These are phyloP conservation scores for Hansenula lynferdii DNA, from an alignment of 1,139 yeast genomes.

Conservation along the genomic window DNA sequence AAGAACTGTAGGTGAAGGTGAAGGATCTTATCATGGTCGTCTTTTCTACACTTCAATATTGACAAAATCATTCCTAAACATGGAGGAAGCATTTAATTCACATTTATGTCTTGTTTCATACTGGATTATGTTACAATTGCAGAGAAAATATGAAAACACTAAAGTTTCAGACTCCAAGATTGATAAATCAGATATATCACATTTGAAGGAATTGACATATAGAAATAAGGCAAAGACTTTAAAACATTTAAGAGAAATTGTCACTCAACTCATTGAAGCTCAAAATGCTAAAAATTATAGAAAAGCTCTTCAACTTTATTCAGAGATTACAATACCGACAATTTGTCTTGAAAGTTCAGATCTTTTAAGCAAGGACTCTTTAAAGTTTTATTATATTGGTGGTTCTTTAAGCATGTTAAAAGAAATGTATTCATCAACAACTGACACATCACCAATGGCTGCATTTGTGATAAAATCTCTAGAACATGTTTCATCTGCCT, in stretches of 20 bases:
- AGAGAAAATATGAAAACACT: slow-evolving; percentile 4
- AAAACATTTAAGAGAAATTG: slow-evolving; percentile 6
- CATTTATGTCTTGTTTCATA: slow-evolving; percentile 7
- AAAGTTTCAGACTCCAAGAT: background rate
- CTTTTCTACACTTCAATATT: slow-evolving; percentile 10
- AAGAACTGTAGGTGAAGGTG: slow-evolving; percentile 9
- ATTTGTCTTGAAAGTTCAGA: slow-evolving; percentile 14
- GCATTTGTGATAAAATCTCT: slow-evolving; percentile 8
- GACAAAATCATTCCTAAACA: slow-evolving; percentile 6
- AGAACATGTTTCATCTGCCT: slow-evolving; percentile 4
- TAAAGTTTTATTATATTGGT: slow-evolving; percentile 10
- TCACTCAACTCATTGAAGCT: slow-evolving; percentile 9
- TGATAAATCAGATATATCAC: slow-evolving; percentile 1
- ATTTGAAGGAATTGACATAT: slow-evolving; percentile 4
- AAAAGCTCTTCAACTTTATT: slow-evolving; percentile 5
- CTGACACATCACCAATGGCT: slow-evolving; percentile 14
- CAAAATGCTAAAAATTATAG: slow-evolving; percentile 5
- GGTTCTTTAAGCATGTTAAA: slow-evolving; percentile 14
- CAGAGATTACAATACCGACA: slow-evolving; percentile 8
- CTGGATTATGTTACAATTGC: slow-evolving; percentile 16
- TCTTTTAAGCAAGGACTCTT: slow-evolving; percentile 4
- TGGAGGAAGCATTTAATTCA: slow-evolving; percentile 5
- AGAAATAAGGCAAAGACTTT: slow-evolving; percentile 9
- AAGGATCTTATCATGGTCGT: slow-evolving; percentile 4
- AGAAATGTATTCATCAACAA: slow-evolving; percentile 10